Evolutionary conservation across 768 basidiomycete species (phyloP), one percentile per base, ranked within the genome.

Genomic region (Boletus huronensis): DNA sequence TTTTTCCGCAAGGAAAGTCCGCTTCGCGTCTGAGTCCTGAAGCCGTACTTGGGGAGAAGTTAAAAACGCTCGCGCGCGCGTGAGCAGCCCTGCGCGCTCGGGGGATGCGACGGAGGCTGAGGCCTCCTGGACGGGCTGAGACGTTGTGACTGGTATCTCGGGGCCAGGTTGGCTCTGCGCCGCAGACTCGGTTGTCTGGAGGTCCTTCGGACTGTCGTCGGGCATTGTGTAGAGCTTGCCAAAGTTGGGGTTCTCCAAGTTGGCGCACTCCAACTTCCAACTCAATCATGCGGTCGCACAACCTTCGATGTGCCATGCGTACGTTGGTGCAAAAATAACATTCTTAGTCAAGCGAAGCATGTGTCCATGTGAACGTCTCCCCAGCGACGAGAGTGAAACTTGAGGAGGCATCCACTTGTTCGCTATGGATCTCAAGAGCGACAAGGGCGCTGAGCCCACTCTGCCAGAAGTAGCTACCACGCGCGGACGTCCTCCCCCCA

Each of bases 1-100:
- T 62, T 90, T 91, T 60, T 88, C 87, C 0, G 64, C 64, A 13
- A 92, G 78, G 58, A 92, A 92, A 48, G 71, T 70, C 8, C 82
- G 80, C 63, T 88, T 88, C 3, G 80, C 77, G 2, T 66, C 52
- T 0, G 67, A 36, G 60, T 87, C 83, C 58, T 89, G 84, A 43
- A 79, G 69, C 13, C 76, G 74, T 21, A 88, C 77, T 62, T 87
- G 84, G 3, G 86, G 82, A 3, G 89, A 88, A 11, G 69, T 68
- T 16, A 92, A 73, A 65, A 92, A 91, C 11, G 77, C 59, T 23
- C 84, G 80, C 9, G 88, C 89, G 51, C 77, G 80, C 31, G 73
- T 50, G 17, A 85, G 58, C 19, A 85, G 72, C 35, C 82, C 79
- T 49, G 66, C 42, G 48, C 79, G 70, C 58, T 75, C 66, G 19